Base-by-base conservation (phyloP, 2,329 filamentous ascomycete species). In the Herpotrichia juniperi region DNA sequence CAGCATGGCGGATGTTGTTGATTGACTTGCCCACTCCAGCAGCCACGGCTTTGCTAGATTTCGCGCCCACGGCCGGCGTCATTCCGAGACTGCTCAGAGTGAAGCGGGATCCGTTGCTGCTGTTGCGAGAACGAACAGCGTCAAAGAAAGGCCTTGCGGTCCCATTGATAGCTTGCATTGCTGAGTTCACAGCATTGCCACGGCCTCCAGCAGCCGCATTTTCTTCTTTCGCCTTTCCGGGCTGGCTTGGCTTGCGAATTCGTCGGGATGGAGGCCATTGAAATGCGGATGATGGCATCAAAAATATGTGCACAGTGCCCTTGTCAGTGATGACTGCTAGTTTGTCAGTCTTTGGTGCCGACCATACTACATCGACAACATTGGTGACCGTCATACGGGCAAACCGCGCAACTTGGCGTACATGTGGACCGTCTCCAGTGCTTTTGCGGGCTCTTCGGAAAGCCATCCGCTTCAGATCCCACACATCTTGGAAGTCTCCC, bases 221-320 rank as follows among this genome's bases (percentile, higher is more conserved):
- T 10, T 73, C 71, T 43, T 75, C 74, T 19, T 67, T 67, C 5
- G 61, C 32, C 22, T 64, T 69, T 2, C 56, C 45, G 22, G 62
- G n/a, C 17, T 62, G 53, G 16, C 50, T 57, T 21, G 64, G 42
- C 39, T 69, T 68, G 25, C 70, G 68, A n/a, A 63, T 53, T 28
- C 78, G 76, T 40, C 78, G 77, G 35, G 86, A 87, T 21, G 92
- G 90, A 34, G 93, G 93, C 93, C 93, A 96, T 59, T 89, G 86
- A 63, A 93, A 93, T 4, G 91, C 90, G 57, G 86, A 89, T 40
- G 85, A 81, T 8, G 92, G 91, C 73, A 97, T 84, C 60, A 96
- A 90, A 58, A 96, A 87, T 37, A 97, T 84, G 74, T 99, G 94
- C 10, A 97, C 87, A 8, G 94, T 99, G n/a, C 93, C 92, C 62